Evolutionary conservation across 2,329 filamentous ascomycete genomes (phyloP).

Genomic region (Eutypella sp.): DNA sequence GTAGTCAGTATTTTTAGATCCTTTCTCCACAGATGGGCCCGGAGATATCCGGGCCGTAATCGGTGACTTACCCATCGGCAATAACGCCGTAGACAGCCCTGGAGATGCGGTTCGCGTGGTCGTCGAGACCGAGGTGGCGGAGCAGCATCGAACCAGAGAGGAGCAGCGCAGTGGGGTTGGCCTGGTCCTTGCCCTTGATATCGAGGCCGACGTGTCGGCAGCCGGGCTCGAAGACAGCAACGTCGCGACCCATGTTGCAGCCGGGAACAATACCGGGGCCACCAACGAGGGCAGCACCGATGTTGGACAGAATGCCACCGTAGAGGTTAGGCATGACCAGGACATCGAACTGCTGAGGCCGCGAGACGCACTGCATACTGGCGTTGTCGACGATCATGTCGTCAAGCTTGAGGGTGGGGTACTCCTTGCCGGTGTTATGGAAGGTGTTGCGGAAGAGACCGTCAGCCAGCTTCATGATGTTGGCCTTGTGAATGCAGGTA

Average conservation of each 20-base stretch:
- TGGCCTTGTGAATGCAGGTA: slow-evolving; percentile 99
- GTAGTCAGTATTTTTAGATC: slow-evolving; percentile 33
- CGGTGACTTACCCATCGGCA: slow-evolving; percentile 70
- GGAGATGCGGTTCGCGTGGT: slow-evolving; percentile 97
- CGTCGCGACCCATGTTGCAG: slow-evolving; percentile 99
- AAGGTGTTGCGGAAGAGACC: slow-evolving; percentile 98
- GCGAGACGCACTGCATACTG: slow-evolving; percentile 96
- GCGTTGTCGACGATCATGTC: slow-evolving; percentile 99
- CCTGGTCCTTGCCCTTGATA: slow-evolving; percentile 99
- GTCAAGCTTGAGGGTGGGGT: slow-evolving; percentile 90
- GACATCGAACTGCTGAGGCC: slow-evolving; percentile 97
- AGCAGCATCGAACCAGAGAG: slow-evolving; percentile 96
- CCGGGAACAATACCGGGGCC: slow-evolving; percentile 95
- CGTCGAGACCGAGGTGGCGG: slow-evolving; percentile 92
- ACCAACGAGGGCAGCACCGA: slow-evolving; percentile 93
- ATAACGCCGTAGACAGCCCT: slow-evolving; percentile 77
- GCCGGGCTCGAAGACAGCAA: slow-evolving; percentile 97
- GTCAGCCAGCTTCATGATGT: slow-evolving; percentile 99
- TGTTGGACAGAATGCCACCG: slow-evolving; percentile 98
- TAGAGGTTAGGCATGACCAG: slow-evolving; percentile 99
- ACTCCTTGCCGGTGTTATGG: slow-evolving; percentile 88
- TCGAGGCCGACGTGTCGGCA: slow-evolving; percentile 99
- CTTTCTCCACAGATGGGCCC: background rate
- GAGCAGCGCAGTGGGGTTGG: slow-evolving; percentile 93
- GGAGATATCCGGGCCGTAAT: background rate